Evolutionary conservation across 1,284 basidiomycete species (phyloP).

Genomic region (Microbotryum intermedium): DNA sequence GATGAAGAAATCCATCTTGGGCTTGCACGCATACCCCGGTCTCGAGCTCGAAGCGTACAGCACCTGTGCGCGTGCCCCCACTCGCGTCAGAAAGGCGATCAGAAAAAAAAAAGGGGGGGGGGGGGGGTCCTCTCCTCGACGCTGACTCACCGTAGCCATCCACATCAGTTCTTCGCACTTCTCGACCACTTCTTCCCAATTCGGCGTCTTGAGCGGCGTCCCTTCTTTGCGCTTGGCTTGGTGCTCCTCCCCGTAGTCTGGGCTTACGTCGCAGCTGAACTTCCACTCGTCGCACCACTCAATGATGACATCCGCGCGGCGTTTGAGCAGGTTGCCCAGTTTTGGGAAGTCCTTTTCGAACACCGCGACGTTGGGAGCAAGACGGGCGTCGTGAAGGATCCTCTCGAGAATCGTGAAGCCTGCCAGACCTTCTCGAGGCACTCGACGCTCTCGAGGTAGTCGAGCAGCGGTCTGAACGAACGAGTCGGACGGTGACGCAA

Average conservation of each 20-base stretch:
- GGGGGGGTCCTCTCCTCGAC: not conserved
- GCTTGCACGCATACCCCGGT: slow-evolving; percentile 26
- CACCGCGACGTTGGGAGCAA: slow-evolving; percentile 30
- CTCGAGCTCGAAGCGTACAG: slow-evolving; percentile 28
- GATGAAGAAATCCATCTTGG: slow-evolving; percentile 32
- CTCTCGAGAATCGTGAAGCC: slow-evolving; percentile 33
- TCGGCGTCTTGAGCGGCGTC: slow-evolving; percentile 4
- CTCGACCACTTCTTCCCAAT: slow-evolving; percentile 32
- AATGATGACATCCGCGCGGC: slow-evolving; percentile 6
- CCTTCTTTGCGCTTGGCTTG: not conserved
- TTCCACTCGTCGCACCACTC: slow-evolving; percentile 33
- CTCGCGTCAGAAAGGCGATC: not conserved
- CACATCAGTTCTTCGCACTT: slow-evolving; percentile 33
- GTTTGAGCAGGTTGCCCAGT: slow-evolving; percentile 13
- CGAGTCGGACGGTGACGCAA: slow-evolving; percentile 13
- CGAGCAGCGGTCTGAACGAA: slow-evolving; percentile 19
- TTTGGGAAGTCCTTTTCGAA: slow-evolving; percentile 21
- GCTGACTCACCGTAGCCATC: slow-evolving; percentile 26
- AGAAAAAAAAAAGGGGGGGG: too few species aligned
- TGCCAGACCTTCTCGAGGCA: slow-evolving; percentile 27
- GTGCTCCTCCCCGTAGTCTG: slow-evolving; percentile 9
- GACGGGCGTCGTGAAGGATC: slow-evolving; percentile 29
- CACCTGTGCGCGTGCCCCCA: not conserved
- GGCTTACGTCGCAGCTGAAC: slow-evolving; percentile 19
- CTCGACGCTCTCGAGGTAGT: slow-evolving; percentile 13